Conservation (phyloP, 1,139 yeast genomes). For the Saccharomyces hybrid region DNA sequence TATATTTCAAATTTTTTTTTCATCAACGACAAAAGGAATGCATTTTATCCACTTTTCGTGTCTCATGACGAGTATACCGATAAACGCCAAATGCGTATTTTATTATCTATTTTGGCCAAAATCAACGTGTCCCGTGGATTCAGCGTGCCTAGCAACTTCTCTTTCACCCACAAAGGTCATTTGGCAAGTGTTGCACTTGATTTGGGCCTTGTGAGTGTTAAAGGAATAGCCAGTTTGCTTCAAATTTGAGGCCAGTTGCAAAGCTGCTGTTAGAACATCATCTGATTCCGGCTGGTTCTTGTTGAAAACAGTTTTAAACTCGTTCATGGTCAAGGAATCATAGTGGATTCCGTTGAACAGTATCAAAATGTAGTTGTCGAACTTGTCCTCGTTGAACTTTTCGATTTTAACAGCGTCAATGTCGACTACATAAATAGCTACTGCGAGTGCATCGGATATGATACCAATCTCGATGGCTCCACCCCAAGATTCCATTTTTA, state of each 20-base stretch:
- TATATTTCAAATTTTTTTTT: slow-evolving; percentile 1
- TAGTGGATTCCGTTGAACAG: slow-evolving; percentile 72
- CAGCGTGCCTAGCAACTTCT: slow-evolving; percentile 63
- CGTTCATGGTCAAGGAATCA: slow-evolving; percentile 41
- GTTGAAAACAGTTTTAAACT: slow-evolving; percentile 34
- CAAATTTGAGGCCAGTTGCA: slow-evolving; percentile 39
- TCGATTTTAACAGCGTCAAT: slow-evolving; percentile 58
- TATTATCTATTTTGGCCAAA: slow-evolving; percentile 45
- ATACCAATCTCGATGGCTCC: slow-evolving; percentile 77
- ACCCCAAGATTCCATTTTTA: slow-evolving; percentile 64
- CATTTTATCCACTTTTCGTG: slow-evolving; percentile 3
- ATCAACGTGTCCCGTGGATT: slow-evolving; percentile 50
- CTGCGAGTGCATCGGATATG: slow-evolving; percentile 45
- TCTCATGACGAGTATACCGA: not conserved
- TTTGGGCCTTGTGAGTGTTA: slow-evolving; percentile 53
- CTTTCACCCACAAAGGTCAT: slow-evolving; percentile 51
- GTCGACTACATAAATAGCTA: slow-evolving; percentile 57
- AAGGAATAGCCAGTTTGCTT: slow-evolving; percentile 55
- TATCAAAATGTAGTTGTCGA: slow-evolving; percentile 42
- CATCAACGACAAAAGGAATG: slow-evolving; percentile 3
- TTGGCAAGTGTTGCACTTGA: slow-evolving; percentile 54
- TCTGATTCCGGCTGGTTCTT: slow-evolving; percentile 26
- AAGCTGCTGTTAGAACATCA: slow-evolving; percentile 35
- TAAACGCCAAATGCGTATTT: not conserved
- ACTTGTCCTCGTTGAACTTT: slow-evolving; percentile 42